Base-by-base conservation (phyloP, 2,329 filamentous ascomycete species). In the Verticillium isaacii region DNA sequence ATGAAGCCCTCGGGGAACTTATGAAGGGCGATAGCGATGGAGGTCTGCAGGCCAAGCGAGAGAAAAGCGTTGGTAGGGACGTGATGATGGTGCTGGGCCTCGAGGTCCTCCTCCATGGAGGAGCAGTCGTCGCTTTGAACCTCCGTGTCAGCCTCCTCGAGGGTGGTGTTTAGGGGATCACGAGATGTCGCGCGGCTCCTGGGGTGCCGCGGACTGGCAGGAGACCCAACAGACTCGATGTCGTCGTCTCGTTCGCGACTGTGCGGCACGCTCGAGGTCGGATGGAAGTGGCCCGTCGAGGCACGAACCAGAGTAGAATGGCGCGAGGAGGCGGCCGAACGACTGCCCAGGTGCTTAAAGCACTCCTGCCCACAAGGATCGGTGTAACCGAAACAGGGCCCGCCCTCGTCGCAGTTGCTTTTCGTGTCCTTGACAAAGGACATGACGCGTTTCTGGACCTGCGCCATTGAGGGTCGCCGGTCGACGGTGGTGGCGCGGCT, bases 11-110 rank as follows among this genome's bases (percentile, higher is more conserved):
- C 95, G 1, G 95, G 95, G 39, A 98, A 89, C 73, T 99, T 99
- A 80, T 99, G 95, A 1, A 99, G 81, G 8, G 94, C 93, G 65
- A 99, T 98, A 6, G 95, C 95, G 58, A 97, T 89, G 17, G 92
- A 94, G 0, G 95, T 98, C 75, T 99, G 95, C 1, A 99, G 85
- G n/a, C 95, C 93, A 63, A 98, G 95, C 59, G 91, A 91, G 65
- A 98, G 81, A 74, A 97, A 99, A 6, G 92, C 92, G 70, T 98
- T 98, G 64, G 91, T 89, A 0, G 94, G 92, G 3, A 98, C 94
- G 73, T 99, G 95, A 75, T 99, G 94, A 71, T 99, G 94, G 71
- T 97, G 92, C 63, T 80, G 80, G 6, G 78, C 77, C 63, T 84
- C 82, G 5, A 77, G n/a, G 59, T 85, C 82, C n/a, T 64, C 63